Evolutionary conservation across 2,329 filamentous ascomycete species (phyloP), one percentile per base, ranked within the genome.

Genomic region (Calonectria leucothoes): DNA sequence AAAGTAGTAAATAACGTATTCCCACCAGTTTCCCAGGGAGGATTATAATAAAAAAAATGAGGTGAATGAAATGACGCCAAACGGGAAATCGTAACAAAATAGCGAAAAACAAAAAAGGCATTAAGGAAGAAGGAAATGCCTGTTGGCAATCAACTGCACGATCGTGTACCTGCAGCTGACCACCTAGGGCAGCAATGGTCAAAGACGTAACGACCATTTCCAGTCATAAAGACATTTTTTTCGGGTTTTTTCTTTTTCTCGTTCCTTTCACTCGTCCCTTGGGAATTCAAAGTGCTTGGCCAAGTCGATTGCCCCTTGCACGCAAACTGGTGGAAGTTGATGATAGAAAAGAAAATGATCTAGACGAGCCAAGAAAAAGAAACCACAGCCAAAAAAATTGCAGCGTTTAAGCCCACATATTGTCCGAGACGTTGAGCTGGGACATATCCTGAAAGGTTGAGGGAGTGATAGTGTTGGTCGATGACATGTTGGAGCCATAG

Each of bases 381-480:
- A 65, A 61, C 37, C 17, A 51, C 49, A 66, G 37, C 20, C 49
- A 35, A 65, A 52, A 25, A 31, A 45, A 42, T 42, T 15, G 37
- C 11, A 48, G 27, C 35, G 48, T 75, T 61, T 79, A 65, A 72
- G 57, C 65, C 79, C 79, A 80, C 15, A 79, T 69, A 11, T 79
- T 76, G 29, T 80, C 79, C 27, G 69, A 8, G 23, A 81, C 73
- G 39, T 39, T 72, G 65, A 81, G 66, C 27, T 81, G 79, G 37
- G 75, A 73, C 69, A 81, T 77, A 4, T 81, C 79, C 49, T 80
- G 77, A 52, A 73, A 80, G 8, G 75, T 80, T 11, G 77, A 66
- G 6, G 80, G 80, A n/a, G 80, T 81, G 49, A 81, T 77, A 23
- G 78, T 81, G 61, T 80, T 81, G 45, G 79, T 74, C n/a, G 79